These are phyloP conservation scores for Peniophora sp. DNA, from an alignment of 1,284 basidiomycete genomes.

Conservation along the genomic window DNA sequence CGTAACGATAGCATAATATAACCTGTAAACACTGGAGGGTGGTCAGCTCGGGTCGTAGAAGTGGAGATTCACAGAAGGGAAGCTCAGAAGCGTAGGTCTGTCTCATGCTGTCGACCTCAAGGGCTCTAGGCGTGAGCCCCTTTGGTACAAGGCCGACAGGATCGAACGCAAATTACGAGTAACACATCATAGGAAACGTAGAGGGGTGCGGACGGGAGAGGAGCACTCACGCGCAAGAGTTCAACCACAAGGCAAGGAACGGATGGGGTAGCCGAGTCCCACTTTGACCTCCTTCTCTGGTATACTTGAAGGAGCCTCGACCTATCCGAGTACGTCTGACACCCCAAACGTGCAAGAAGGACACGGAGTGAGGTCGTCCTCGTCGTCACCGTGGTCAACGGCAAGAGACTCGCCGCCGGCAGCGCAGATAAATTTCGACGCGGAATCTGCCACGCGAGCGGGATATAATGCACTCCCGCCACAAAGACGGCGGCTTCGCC, in stretches of 20 bases:
- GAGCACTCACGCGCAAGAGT: slow-evolving; percentile 14
- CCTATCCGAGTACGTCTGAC: too few species aligned
- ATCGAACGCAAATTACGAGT: slow-evolving; percentile 83
- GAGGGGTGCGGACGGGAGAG: not conserved
- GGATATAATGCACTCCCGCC: not conserved
- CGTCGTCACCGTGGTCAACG: not conserved
- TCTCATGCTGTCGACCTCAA: slow-evolving; percentile 66
- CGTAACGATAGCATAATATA: too few species aligned
- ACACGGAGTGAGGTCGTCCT: not conserved
- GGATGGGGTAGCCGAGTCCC: too few species aligned
- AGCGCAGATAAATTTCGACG: too few species aligned
- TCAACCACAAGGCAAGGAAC: not conserved
- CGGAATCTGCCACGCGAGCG: too few species aligned
- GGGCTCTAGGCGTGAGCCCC: slow-evolving; percentile 65
- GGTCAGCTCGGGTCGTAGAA: too few species aligned
- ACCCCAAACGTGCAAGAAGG: not conserved
- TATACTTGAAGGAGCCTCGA: too few species aligned
- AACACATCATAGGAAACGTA: slow-evolving; percentile 41
- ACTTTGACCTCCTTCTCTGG: too few species aligned
- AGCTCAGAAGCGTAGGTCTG: slow-evolving; percentile 28
- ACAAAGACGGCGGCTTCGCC: not conserved
- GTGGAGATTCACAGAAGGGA: too few species aligned
- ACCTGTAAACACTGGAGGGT: too few species aligned
- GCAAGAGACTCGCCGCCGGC: not conserved
- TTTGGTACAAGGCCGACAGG: slow-evolving; percentile 51